Base-by-base conservation (phyloP, 768 basidiomycete species). In the Exidia glandulosa region DNA sequence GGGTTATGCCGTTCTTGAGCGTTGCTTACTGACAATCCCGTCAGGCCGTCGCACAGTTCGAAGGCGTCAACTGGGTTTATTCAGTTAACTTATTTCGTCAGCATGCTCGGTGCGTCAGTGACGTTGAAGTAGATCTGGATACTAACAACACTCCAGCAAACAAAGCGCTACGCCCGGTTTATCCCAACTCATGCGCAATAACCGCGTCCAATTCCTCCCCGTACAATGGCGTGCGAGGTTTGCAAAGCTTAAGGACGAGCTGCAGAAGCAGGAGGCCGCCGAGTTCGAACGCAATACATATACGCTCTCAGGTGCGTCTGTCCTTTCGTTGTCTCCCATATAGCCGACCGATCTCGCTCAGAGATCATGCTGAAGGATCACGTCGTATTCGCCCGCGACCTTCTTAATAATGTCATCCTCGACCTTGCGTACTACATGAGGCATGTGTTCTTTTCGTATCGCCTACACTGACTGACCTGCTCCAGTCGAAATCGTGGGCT, bases 401-500 rank as follows among this genome's bases (percentile, higher is more conserved):
- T 77, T 30, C 75, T 73, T 29, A 77, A 77, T 58, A 66, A 72
- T 36, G 75, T 75, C 23, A 60, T 75, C 2, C 69, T 75, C 4
- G 76, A 77, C 61, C 73, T 77, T 25, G 75, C 76, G 13, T 66
- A 75, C 23, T 77, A 74, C 68, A 76, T 77, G 75, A 73, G 66
- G 41, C 16, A 19, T 1, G 41, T 19, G 23, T 19, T n/a, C n/a
- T n/a, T n/a, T n/a, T n/a, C n/a, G n/a, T n/a, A n/a, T n/a, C n/a
- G n/a, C 41, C 9, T 45, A 19, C 1, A 2, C 6, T 19, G 41
- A 19, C n/a, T n/a, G n/a, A n/a, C n/a, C n/a, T n/a, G n/a, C n/a
- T n/a, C n/a, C n/a, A n/a, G n/a, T n/a, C n/a, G n/a, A n/a, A n/a
- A n/a, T n/a, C n/a, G n/a, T n/a, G n/a, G n/a, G n/a, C n/a, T n/a